Evolutionary conservation across 306 rosid species (phyloP), one percentile per base, ranked within the genome.

Genomic region (Cicer judaicum): DNA sequence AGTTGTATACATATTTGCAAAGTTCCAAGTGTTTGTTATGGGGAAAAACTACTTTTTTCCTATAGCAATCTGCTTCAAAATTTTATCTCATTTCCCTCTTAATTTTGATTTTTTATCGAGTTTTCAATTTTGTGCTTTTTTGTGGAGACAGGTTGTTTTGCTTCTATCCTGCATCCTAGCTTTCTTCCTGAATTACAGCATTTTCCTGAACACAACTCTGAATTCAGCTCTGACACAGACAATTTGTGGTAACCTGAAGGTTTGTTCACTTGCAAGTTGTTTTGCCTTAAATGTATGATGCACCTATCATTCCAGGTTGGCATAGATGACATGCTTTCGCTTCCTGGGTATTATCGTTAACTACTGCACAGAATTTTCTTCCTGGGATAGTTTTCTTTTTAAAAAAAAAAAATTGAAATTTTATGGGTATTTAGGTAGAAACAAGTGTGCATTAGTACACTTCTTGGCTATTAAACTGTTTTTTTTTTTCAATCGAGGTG

Each of bases 181-280:
- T 46, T 92, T 89, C 89, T 86, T 92, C 88, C 82, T 92, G 87
- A 92, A 92, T 73, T 92, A 88, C 82, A 78, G 93, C 80, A 85
- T 92, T 82, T 92, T 92, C 65, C 88, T 92, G 36, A 92, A 92
- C 78, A 92, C 97, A 39, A 92, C 96, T 60, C 86, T 92, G n/a
- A 92, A 92, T 85, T 92, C 97, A 56, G 93, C 97, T 5, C 78
- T 92, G 11, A 85, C 90, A 0, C 96, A 92, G 81, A 89, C 97
- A 57, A 89, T 92, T 65, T 89, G 97, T 47, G 96, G 97, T 57
- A 89, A 88, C 75, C 74, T 92, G 78, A 92, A 89, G 96, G 97
- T 89, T 79, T 79, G 88, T 81, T 12, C 73, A 15, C 64, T 49
- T 44, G 68, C 75, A 47, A 57, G 64, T 41, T 42, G 62, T 55